Evolutionary conservation across 2,329 filamentous ascomycete species (phyloP), one percentile per base, ranked within the genome.

Genomic region (Verticillium nonalfalfae): DNA sequence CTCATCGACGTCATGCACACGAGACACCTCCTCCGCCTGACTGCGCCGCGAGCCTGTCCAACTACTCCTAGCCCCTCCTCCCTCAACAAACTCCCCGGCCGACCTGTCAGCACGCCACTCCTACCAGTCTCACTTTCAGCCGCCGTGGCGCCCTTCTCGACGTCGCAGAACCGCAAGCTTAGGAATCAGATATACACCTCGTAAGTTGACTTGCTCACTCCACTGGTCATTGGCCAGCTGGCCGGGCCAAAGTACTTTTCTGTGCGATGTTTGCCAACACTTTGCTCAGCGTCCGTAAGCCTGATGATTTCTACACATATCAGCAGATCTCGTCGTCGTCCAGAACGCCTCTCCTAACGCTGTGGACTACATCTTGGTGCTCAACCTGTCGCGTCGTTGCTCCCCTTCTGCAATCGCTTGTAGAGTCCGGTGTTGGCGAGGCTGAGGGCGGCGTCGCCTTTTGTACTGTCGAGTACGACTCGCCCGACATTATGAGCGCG

Each of bases 311-410:
- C 70, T 72, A 80, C 68, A 83, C 79, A 18, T 82, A 85, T 72
- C 77, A 84, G 61, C 76, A 81, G n/a, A 75, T 85, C 59, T 83
- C 81, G 2, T 78, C 81, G 2, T 82, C 82, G 6, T 75, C 82
- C 6, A 76, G 80, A 54, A 79, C 73, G 2, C 84, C 85, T 2
- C 79, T 87, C n/a, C 68, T 87, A 60, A 86, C 84, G 1, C 74
- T 87, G 50, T 88, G 84, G 85, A 85, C 83, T 0, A 78, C 84
- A 0, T 82, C 81, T 7, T 86, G 79, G 74, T 87, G 85, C 70
- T 72, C 78, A 4, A 81, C 82, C 15, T 87, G 85, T 71, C 77
- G 75, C 56, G 70, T 72, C 36, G 76, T 86, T 31, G 73, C 74
- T 4, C 84, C 84, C 4, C 70, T 85, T 11, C 59, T 87, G 6